A percentile compares a stretch with the other conserved stretches of the same genome.
Conservation (phyloP, 2,329 filamentous ascomycete species). For the Penicillium hesseltinei region DNA sequence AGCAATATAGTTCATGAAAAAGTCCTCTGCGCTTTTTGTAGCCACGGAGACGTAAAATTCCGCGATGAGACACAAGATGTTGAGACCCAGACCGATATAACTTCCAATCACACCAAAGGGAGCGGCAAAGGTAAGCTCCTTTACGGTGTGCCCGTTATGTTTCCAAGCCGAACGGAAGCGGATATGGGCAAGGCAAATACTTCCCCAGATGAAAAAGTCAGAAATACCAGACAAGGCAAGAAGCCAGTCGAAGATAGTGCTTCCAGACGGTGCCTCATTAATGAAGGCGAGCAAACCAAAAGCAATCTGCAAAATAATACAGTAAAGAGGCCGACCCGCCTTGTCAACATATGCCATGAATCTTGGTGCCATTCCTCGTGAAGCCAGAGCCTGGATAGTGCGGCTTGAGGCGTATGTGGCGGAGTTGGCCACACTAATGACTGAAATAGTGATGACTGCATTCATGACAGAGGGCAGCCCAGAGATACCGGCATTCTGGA, state of each 20-base stretch:
- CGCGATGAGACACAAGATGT: slow-evolving; percentile 53
- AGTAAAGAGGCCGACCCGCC: slow-evolving; percentile 45
- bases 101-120: slow-evolving; percentile 61
- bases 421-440: slow-evolving; percentile 60
- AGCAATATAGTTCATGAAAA: slow-evolving; percentile 51
- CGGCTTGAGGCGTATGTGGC: slow-evolving; percentile 58
- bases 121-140: slow-evolving; percentile 65
- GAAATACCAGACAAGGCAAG: slow-evolving; percentile 62
- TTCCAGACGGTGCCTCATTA: slow-evolving; percentile 45
- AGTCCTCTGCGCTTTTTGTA: slow-evolving; percentile 39
- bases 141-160: slow-evolving; percentile 56
- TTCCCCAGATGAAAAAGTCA: slow-evolving; percentile 65
- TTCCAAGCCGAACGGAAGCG: slow-evolving; percentile 64
- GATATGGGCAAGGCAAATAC: slow-evolving; percentile 65
- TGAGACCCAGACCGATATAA: slow-evolving; percentile 59
- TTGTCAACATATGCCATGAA: slow-evolving; percentile 48
- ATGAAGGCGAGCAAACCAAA: slow-evolving; percentile 46
- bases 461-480: slow-evolving; percentile 66
- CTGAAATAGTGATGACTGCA: slow-evolving; percentile 62
- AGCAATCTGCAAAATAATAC: slow-evolving; percentile 40
- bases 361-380: slow-evolving; percentile 46
- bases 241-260: slow-evolving; percentile 62
- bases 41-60: slow-evolving; percentile 39
- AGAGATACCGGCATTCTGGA: slow-evolving; percentile 59
- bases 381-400: slow-evolving; percentile 55